Percentiles rank a stretch among this genome's conserved stretches.
These are phyloP conservation scores for Collybia mongolica DNA, from an alignment of 768 basidiomycete species.

Conservation along the genomic window DNA sequence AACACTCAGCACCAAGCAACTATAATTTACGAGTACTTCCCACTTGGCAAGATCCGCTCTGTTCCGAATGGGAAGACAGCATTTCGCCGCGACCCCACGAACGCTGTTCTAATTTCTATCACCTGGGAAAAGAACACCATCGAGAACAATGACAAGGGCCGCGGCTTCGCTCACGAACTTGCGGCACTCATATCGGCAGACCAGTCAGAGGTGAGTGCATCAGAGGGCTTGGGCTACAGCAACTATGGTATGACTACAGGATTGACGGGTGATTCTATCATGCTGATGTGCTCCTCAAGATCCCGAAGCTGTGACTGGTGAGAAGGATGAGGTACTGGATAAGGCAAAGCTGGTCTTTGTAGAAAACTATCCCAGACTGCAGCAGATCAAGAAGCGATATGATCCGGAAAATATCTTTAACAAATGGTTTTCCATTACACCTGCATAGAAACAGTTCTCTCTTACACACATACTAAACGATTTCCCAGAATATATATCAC, in stretches of 20 bases:
- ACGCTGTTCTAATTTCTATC: constrained; percentile 33
- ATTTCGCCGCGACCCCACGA: constrained; percentile 34
- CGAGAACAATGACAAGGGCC: constrained; percentile 14
- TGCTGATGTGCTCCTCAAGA: neutral
- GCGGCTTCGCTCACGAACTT: neutral
- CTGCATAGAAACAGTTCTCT: constrained; percentile 5
- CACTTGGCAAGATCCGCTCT: constrained; percentile 34
- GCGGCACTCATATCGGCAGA: constrained; percentile 17
- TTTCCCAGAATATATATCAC: too few species aligned
- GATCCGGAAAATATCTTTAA: constrained; percentile 30
- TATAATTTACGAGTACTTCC: constrained; percentile 43
- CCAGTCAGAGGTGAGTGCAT: constrained; percentile 19
- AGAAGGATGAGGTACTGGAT: constrained; percentile 4
- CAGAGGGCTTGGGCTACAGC: constrained; percentile 36
- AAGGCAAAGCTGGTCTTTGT: constrained; percentile 28
- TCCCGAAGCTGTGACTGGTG: neutral
- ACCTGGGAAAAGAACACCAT: constrained; percentile 33
- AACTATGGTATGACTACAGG: constrained; percentile 40
- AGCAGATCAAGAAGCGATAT: constrained; percentile 25
- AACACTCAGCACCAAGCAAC: neutral
- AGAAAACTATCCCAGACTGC: constrained; percentile 34
- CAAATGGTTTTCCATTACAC: constrained; percentile 33
- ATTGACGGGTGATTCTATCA: neutral
- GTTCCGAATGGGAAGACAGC: constrained; percentile 33
- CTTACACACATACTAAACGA: too few species aligned